Evolutionary conservation across 2,329 filamentous ascomycete species (phyloP).

Genomic region (Fusarium marasasianum): DNA sequence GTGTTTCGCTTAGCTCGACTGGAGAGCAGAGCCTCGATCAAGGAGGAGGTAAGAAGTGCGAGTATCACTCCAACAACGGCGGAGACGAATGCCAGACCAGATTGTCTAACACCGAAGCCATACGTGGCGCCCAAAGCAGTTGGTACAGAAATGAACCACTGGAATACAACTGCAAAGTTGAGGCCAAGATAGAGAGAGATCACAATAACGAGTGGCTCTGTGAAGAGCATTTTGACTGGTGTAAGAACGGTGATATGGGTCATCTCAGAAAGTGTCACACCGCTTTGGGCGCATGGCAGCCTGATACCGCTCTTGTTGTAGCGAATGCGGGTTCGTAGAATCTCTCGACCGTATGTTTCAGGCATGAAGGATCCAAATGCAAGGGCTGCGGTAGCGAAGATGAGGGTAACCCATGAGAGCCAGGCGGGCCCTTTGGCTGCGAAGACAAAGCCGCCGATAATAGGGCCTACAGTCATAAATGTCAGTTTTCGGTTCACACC

Average conservation of each 20-base stretch:
- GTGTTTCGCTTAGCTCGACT: not conserved
- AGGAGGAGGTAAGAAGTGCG: not conserved
- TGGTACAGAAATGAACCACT: not conserved
- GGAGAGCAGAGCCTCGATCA: not conserved
- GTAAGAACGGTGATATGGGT: not conserved
- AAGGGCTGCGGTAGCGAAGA: not conserved
- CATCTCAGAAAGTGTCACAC: not conserved
- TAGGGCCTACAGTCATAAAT: not conserved
- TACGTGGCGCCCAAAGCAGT: not conserved
- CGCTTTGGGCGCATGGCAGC: not conserved
- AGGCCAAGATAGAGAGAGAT: not conserved
- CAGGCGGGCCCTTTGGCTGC: not conserved
- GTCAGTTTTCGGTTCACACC: not conserved
- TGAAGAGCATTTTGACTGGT: not conserved
- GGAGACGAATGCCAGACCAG: not conserved
- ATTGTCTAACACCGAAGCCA: not conserved
- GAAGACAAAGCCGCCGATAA: not conserved
- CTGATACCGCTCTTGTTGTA: not conserved
- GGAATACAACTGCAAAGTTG: not conserved
- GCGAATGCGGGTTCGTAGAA: not conserved
- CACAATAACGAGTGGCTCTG: not conserved
- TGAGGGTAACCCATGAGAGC: not conserved
- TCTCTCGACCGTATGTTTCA: not conserved
- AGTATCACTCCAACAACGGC: not conserved
- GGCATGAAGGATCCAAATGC: conserved; percentile 7